These are phyloP conservation scores for Onygena corvina DNA, from an alignment of 2,329 filamentous ascomycete species.

Conservation along the genomic window DNA sequence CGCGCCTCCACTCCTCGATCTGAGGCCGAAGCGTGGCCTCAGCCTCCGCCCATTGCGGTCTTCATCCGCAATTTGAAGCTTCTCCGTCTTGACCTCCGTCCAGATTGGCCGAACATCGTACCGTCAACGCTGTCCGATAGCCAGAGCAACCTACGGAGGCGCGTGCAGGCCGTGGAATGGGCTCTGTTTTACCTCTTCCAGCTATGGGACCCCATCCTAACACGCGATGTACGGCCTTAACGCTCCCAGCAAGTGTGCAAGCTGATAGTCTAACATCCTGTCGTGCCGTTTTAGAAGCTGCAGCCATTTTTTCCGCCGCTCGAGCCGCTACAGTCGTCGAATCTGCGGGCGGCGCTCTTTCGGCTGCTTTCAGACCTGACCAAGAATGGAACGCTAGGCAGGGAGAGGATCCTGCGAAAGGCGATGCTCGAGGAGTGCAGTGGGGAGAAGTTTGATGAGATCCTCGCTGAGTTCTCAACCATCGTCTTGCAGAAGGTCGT, in stretches of 20 bases:
- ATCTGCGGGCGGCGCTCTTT: constrained; percentile 72
- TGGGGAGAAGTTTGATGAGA: constrained; percentile 77
- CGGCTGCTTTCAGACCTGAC: constrained; percentile 73
- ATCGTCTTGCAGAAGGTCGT: constrained; percentile 59
- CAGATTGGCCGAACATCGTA: constrained; percentile 71
- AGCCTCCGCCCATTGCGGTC: constrained; percentile 46
- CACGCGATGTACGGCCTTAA: constrained; percentile 49
- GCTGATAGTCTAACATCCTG: constrained; percentile 7
- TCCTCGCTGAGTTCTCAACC: constrained; percentile 72
- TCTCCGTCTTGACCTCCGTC: constrained; percentile 60
- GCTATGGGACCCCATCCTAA: constrained; percentile 67
- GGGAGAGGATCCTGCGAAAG: constrained; percentile 72
- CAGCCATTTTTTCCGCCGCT: constrained; percentile 81
- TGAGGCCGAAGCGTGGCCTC: constrained; percentile 23
- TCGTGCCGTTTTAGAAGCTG: constrained; percentile 51
- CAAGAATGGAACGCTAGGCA: constrained; percentile 69
- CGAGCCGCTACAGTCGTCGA: constrained; percentile 81
- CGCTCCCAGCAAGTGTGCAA: background rate
- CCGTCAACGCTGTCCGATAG: constrained; percentile 58
- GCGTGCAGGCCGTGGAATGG: constrained; percentile 79
- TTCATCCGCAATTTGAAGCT: constrained; percentile 78
- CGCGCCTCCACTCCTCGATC: constrained; percentile 10
- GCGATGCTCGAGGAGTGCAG: constrained; percentile 96
- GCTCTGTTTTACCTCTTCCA: constrained; percentile 75
- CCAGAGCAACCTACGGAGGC: constrained; percentile 64